Base-by-base conservation (phyloP, 129 eudicot genomes). In the Flaveria robusta region DNA sequence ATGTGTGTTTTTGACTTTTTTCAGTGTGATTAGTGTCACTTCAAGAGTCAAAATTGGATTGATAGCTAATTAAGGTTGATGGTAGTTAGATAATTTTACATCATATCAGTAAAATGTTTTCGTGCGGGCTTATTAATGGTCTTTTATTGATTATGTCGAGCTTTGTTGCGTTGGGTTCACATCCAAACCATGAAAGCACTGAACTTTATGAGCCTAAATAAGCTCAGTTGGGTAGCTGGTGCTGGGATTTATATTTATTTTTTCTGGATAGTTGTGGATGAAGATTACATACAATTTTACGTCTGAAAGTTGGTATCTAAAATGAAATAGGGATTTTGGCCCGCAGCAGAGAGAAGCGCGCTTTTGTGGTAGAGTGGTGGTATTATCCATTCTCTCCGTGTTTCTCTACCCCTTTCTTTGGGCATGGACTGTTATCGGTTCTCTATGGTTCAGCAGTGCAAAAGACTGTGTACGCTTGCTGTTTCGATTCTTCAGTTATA, bases 351-450 rank as follows among this genome's bases (percentile, higher is more conserved):
- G 97, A 79, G 89, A 87, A 64, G 90, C 90, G 29, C 97, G 97
- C 43, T 91, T 94, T 81, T 86, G 92, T 83, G 97, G 99, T 71
- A 87, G 99, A 81, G 71, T 89, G 45, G 96, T 76, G 29, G 99
- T 94, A 49, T 86, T 94, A 31, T 94, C 97, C 46, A 70, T 91
- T 72, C 88, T 94, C 60, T 80, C 85, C 2, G 73, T 88, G 68
- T 67, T 91, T 49, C 93, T 94, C 49, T 91, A 91, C 74, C 98
- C 98, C 3, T 94, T 94, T 83, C 93, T 94, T 31, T 89, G 88
- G 91, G 91, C 87, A 26, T 94, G 99, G 99, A 94, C 97, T 71
- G 64, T 94, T 59, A 83, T 89, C 72, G 99, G 99, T n/a, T 91
- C 99, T 19, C 23, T 94, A 34, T 94, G 99, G 99, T 94, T 91